Conservation (phyloP, 768 basidiomycete genomes). For the Sporobolomyces roseus region DNA sequence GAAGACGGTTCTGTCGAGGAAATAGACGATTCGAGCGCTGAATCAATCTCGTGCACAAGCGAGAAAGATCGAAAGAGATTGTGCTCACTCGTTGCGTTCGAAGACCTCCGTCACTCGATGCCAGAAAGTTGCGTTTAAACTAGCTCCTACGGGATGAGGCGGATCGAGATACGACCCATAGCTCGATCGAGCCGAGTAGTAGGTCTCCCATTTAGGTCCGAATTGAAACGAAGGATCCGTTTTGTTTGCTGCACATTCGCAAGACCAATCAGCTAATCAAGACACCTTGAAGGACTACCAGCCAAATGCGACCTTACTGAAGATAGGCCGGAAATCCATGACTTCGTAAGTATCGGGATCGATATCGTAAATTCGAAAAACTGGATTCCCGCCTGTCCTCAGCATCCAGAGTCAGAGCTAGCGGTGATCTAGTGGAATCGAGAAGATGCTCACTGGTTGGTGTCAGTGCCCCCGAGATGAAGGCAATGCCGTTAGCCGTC, state of each 20-base stretch:
- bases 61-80: background rate
- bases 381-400: slow-evolving; percentile 50
- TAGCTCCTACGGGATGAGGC: slow-evolving; percentile 45
- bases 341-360: slow-evolving; percentile 66
- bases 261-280: no score
- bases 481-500: slow-evolving; percentile 55
- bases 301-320: slow-evolving; percentile 49
- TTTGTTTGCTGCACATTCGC: slow-evolving; percentile 12
- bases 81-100: slow-evolving; percentile 29
- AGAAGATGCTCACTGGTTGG: slow-evolving; percentile 53
- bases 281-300: no score
- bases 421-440: background rate
- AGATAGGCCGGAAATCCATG: slow-evolving; percentile 57
- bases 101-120: slow-evolving; percentile 57
- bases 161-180: slow-evolving; percentile 52
- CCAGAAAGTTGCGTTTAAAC: slow-evolving; percentile 60
- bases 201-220: slow-evolving; percentile 53
- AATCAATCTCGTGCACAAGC: background rate
- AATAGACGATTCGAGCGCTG: background rate
- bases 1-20: slow-evolving; percentile 18
- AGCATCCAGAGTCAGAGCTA: no score
- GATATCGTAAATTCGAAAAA: slow-evolving; percentile 62
- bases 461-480: slow-evolving; percentile 59
- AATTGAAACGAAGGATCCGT: slow-evolving; percentile 49
- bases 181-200: slow-evolving; percentile 59